Percentiles rank a stretch among this genome's conserved stretches.
phyloP scores from a whole-genome alignment of 257 asterid species.

The Salvia miltiorrhiza region DNA sequence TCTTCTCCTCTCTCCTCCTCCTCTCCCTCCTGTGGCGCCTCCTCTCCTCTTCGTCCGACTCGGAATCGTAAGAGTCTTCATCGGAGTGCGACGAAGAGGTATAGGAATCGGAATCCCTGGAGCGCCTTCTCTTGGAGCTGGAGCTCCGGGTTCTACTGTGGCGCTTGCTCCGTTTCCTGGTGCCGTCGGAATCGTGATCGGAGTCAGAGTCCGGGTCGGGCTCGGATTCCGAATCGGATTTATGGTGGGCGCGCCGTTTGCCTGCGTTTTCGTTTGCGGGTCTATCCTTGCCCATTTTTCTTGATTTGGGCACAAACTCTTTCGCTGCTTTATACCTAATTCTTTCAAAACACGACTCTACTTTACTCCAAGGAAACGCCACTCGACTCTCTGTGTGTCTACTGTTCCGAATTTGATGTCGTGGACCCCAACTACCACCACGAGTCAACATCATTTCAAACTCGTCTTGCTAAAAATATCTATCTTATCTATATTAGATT shows the following conservation, averaged over 20 bases:
- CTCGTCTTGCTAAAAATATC: too few species aligned
- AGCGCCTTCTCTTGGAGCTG: conserved; percentile 40
- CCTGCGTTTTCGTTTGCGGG: conserved; percentile 41
- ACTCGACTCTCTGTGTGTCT: not conserved
- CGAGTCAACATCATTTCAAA: too few species aligned
- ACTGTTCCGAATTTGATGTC: too few species aligned
- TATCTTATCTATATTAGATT: too few species aligned
- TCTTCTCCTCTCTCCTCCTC: conserved; percentile 48
- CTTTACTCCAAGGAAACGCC: not conserved
- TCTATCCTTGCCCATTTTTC: conserved; percentile 54
- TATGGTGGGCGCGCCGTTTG: conserved; percentile 39
- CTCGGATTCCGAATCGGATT: conserved; percentile 36
- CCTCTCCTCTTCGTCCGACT: conserved; percentile 45
- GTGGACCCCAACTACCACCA: too few species aligned
- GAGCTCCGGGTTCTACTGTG: conserved; percentile 36
- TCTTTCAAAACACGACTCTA: not conserved
- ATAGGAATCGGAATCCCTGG: conserved; percentile 53
- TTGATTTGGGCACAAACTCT: not conserved
- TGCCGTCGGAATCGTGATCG: conserved; percentile 30
- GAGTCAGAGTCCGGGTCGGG: conserved; percentile 46
- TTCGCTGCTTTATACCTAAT: not conserved
- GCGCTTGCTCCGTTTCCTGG: conserved; percentile 33
- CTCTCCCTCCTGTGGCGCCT: conserved; percentile 48
- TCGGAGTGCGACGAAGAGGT: conserved; percentile 54
- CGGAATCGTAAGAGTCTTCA: conserved; percentile 45